Percentiles rank a stretch among this genome's conserved stretches.
These are phyloP conservation scores for Phragmites australis DNA, from an alignment of 176 grass and related monocot species.

Conservation along the genomic window DNA sequence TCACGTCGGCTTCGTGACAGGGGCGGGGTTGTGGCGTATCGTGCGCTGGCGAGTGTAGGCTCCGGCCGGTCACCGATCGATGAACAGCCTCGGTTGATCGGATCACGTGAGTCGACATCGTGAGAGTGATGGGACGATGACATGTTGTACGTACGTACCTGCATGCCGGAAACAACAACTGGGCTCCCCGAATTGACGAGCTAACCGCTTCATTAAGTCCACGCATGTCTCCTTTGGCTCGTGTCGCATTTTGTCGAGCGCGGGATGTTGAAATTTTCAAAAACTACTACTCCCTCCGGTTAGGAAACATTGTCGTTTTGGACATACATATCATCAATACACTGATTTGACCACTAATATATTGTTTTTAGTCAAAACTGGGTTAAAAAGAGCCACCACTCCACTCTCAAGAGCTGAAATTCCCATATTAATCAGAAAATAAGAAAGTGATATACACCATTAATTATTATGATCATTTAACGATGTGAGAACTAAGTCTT, in stretches of 20 bases:
- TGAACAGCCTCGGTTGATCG: not conserved
- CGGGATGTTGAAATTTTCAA: too few species aligned
- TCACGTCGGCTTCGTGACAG: slow-evolving; percentile 5
- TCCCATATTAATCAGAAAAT: too few species aligned
- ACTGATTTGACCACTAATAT: too few species aligned
- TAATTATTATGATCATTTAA: too few species aligned
- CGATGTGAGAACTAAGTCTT: too few species aligned
- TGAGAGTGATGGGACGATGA: slow-evolving; percentile 10
- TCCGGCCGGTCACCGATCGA: not conserved
- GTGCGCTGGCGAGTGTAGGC: not conserved
- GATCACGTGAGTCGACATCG: not conserved
- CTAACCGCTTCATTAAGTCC: not conserved
- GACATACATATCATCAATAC: too few species aligned
- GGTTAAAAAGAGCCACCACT: too few species aligned
- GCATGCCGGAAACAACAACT: slow-evolving; percentile 29
- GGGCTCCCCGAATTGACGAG: slow-evolving; percentile 28
- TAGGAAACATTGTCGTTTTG: too few species aligned
- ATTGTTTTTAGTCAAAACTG: too few species aligned
- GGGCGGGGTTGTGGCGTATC: not conserved
- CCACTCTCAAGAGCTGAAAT: too few species aligned
- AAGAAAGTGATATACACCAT: too few species aligned
- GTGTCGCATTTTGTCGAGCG: not conserved
- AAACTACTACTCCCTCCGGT: too few species aligned
- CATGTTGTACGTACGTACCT: not conserved
- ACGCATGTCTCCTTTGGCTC: not conserved